Percentiles rank a stretch among this genome's conserved stretches.
Evolutionary conservation across 805 yeast genomes (phyloP).

Genomic region (Danielia oregonensis): DNA sequence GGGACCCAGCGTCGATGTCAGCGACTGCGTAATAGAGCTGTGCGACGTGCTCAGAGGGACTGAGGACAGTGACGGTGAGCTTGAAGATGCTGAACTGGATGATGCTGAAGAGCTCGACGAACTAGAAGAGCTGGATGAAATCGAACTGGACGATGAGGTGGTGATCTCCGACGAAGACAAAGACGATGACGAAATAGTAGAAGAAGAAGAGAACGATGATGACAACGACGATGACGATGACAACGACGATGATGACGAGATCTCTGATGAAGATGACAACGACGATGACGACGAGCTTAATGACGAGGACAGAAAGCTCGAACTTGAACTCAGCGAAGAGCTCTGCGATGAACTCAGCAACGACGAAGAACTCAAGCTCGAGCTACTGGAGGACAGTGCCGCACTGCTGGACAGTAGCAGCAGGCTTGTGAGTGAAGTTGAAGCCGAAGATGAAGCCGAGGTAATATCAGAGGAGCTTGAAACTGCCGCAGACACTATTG

Average conservation of each 20-base stretch:
- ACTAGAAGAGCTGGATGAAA: constrained; percentile 1
- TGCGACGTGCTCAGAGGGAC: background rate
- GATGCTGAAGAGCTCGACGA: constrained; percentile 1
- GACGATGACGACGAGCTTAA: constrained; percentile 6
- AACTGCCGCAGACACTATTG: too few relatives aligned
- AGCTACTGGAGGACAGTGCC: constrained; percentile 4
- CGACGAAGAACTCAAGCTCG: constrained; percentile 21
- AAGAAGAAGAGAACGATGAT: background rate
- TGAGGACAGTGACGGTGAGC: constrained; percentile 1
- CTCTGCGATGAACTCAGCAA: constrained; percentile 2
- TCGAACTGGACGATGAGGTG: constrained; percentile 1
- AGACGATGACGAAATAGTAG: constrained; percentile 2
- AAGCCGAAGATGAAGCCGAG: background rate
- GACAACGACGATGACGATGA: constrained; percentile 3
- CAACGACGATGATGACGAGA: background rate
- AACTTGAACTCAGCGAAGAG: constrained; percentile 20
- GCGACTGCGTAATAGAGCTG: background rate
- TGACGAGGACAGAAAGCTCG: constrained; percentile 15
- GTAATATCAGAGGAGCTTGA: too few relatives aligned
- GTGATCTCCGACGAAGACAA: constrained; percentile 1
- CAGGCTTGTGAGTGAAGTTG: constrained; percentile 7
- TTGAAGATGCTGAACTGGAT: constrained; percentile 1
- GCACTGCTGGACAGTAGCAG: constrained; percentile 11
- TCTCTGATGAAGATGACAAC: constrained; percentile 8
- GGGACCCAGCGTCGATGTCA: constrained; percentile 1